phyloP scores from a whole-genome alignment of 805 yeast genomes.

The Candida loeiensis region DNA sequence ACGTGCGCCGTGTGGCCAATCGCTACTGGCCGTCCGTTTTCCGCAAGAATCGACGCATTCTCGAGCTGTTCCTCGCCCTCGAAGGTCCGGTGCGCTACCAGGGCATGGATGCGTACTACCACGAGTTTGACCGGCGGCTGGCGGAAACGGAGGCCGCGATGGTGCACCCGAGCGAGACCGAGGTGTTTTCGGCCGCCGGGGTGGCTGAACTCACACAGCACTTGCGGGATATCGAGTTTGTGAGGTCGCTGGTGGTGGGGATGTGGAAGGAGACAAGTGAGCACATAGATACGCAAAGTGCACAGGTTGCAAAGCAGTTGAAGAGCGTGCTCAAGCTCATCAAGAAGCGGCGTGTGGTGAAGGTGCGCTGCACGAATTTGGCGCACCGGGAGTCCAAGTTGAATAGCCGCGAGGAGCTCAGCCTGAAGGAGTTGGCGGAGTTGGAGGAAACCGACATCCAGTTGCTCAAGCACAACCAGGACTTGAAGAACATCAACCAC shows the following conservation, averaged over 20 bases:
- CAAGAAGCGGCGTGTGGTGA: slow-evolving; percentile 34
- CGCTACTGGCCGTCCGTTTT: slow-evolving; percentile 29
- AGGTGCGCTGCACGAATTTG: slow-evolving; percentile 4
- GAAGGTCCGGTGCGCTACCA: slow-evolving; percentile 35
- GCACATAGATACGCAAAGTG: slow-evolving; percentile 30
- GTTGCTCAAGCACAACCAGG: slow-evolving; percentile 5
- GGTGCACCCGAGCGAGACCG: slow-evolving; percentile 38
- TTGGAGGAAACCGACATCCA: slow-evolving; percentile 6
- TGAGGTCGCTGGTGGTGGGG: slow-evolving; percentile 12
- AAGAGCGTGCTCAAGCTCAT: slow-evolving; percentile 37
- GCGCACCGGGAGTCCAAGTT: slow-evolving; percentile 36
- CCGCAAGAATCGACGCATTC: slow-evolving; percentile 28
- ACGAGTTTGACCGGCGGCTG: slow-evolving; percentile 27
- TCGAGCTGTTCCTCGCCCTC: slow-evolving; percentile 28
- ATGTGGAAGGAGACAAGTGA: slow-evolving; percentile 26
- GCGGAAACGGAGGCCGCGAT: slow-evolving; percentile 25
- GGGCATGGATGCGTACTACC: slow-evolving; percentile 29
- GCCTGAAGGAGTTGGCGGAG: slow-evolving; percentile 8
- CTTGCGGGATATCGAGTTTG: slow-evolving; percentile 17
- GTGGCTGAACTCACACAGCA: slow-evolving; percentile 28
- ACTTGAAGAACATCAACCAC: slow-evolving; percentile 6
- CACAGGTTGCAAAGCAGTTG: slow-evolving; percentile 38
- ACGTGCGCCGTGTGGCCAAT: slow-evolving; percentile 22
- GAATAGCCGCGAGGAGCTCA: slow-evolving; percentile 20
- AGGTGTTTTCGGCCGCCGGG: slow-evolving; percentile 21